Conservation (phyloP, 192 early-diverging fungal genomes). For the Anaeromyces robustus region DNA sequence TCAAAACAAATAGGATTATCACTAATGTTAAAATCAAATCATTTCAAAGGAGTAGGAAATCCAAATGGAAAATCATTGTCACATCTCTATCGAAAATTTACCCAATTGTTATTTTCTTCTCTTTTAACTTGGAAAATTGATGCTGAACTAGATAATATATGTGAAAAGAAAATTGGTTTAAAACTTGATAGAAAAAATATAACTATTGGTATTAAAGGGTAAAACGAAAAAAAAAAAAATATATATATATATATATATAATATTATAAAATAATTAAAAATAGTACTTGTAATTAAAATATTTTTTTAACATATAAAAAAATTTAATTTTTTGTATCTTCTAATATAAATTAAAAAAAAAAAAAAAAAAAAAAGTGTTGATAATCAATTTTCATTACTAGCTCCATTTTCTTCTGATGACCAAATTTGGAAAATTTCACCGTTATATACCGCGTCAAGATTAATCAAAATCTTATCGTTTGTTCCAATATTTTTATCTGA, state of each 20-base stretch:
- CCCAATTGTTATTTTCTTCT: constrained; percentile 11
- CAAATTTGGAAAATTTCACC: constrained; percentile 43
- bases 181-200: constrained; percentile 2
- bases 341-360: too few species aligned
- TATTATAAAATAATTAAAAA: too few species aligned
- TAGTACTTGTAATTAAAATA: too few species aligned
- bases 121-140: constrained; percentile 39
- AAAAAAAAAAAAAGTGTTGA: constrained; percentile 25
- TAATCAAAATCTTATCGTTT: constrained; percentile 49
- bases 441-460: constrained; percentile 41
- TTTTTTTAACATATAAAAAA: too few species aligned
- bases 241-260: too few species aligned
- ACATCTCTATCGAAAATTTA: constrained; percentile 10
- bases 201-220: constrained; percentile 40
- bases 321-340: too few species aligned
- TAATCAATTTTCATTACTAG: constrained; percentile 45
- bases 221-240: constrained; percentile 5
- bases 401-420: constrained; percentile 17
- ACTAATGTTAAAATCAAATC: constrained; percentile 1
- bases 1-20: constrained; percentile 2
- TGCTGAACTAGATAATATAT: constrained; percentile 24
- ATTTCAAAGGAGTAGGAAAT: neutral
- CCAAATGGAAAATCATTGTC: constrained; percentile 1
- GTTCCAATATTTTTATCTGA: constrained; percentile 24
- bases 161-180: constrained; percentile 13